Percentiles rank a stretch among this genome's conserved stretches.
Evolutionary conservation across 768 basidiomycete species (phyloP).

Genomic region (Agrocybe pediades): DNA sequence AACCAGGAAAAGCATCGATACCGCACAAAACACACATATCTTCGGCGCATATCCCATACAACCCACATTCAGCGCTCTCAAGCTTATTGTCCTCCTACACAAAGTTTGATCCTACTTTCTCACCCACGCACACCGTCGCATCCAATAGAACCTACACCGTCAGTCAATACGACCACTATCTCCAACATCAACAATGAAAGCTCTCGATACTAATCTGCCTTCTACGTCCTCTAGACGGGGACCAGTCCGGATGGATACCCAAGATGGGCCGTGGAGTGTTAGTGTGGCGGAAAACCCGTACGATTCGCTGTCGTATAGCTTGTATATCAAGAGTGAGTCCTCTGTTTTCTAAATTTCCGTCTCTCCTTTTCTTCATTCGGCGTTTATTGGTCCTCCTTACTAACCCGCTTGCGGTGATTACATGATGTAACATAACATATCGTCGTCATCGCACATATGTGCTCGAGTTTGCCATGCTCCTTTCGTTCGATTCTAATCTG

Average conservation of each 20-base stretch:
- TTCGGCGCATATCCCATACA: background rate
- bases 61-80: background rate
- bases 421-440: background rate
- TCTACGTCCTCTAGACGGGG: conserved; percentile 46
- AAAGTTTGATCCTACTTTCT: background rate
- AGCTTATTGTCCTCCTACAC: background rate
- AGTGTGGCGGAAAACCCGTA: conserved; percentile 86
- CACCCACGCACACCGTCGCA: conserved; percentile 1
- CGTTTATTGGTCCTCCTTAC: background rate
- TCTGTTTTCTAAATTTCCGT: conserved; percentile 13
- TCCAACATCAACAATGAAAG: conserved; percentile 36
- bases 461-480: background rate
- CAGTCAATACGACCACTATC: conserved; percentile 21
- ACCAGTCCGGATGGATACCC: conserved; percentile 65
- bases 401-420: background rate
- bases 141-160: background rate
- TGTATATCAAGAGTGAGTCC: conserved; percentile 89
- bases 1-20: conserved; percentile 47
- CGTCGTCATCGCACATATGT: conserved; percentile 2
- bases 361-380: background rate
- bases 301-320: conserved; percentile 70
- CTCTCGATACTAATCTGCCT: conserved; percentile 42
- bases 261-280: conserved; percentile 86
- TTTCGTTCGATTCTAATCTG: conserved; percentile 4
- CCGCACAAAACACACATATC: conserved; percentile 30